Evolutionary conservation across 768 basidiomycete species (phyloP), one percentile per base, ranked within the genome.

Genomic region (Trametes punicea): DNA sequence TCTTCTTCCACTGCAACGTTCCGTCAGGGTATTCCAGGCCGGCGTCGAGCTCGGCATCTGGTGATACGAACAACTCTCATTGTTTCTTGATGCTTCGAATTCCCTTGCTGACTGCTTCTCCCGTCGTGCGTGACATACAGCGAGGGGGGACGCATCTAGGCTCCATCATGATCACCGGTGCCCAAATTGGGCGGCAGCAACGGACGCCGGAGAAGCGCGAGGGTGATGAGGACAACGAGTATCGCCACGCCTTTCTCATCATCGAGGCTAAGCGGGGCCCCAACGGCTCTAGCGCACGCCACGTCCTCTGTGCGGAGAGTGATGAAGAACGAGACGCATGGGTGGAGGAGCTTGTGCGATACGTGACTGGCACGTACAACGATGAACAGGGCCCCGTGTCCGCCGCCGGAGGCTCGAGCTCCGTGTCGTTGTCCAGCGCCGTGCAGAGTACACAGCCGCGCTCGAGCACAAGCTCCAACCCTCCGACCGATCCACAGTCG

Each of bases 111-210:
- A 44, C 49, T 31, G 33, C 25, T 38, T 48, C 30, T 59, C 49
- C 64, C 59, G 33, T 26, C 46, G 44, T 48, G 38, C 33, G 49
- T 66, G 62, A 60, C 50, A n/a, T 36, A 59, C 69, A 88, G 93
- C 90, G 93, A 40, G 95, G 94, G 20, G 97, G 97, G 30, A 72
- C 85, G 9, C 92, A 95, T 69, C 78, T 98, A 25, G 96, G 96
- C 44, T 90, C 93, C 13, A 98, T 99, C 62, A 70, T 74, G 44
- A 85, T 99, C 54, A 87, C 90, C n/a, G 87, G 87, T 39, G 95
- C 97, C 25, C 93, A 97, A 67, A 98, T 99, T 56, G 97, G 96
- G 9, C 85, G 96, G 27, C 97, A 98, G 66, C 92, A 97, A 67
- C 81, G 82, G 61, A 79, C 78, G 38, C 69, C 79, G 53, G 79